These are phyloP conservation scores for Penicillium silybi DNA, from an alignment of 495 filamentous ascomycete species.

Conservation along the genomic window DNA sequence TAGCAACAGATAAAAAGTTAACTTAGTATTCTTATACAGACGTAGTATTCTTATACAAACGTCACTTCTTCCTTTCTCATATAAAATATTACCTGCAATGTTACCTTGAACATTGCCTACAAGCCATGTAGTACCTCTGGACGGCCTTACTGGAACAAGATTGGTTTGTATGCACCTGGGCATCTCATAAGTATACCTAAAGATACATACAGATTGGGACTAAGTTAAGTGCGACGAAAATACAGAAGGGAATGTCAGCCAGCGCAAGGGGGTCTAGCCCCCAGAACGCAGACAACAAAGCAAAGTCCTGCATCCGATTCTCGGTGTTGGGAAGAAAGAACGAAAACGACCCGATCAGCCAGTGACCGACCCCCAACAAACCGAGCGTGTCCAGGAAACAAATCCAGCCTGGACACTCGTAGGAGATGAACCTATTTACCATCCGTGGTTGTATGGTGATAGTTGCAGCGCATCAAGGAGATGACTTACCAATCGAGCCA, in stretches of 20 bases:
- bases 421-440: constrained; percentile 49
- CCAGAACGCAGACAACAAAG: constrained; percentile 15
- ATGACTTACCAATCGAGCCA: background rate
- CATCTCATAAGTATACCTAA: constrained; percentile 14
- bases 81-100: too few species aligned
- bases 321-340: constrained; percentile 20
- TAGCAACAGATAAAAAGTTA: background rate
- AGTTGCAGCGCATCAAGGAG: background rate
- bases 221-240: constrained; percentile 17
- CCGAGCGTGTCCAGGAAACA: constrained; percentile 33
- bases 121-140: background rate
- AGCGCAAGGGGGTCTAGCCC: constrained; percentile 19
- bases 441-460: constrained; percentile 5
- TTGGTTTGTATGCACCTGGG: constrained; percentile 18
- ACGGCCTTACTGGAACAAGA: background rate
- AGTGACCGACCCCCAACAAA: constrained; percentile 29
- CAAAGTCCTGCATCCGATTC: constrained; percentile 24
- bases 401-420: constrained; percentile 40
- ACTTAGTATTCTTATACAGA: background rate
- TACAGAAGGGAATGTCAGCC: constrained; percentile 23
- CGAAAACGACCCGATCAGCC: constrained; percentile 17
- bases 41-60: background rate
- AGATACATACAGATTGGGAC: constrained; percentile 26
- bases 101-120: too few species aligned
- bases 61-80: background rate